These are phyloP conservation scores for Colletotrichum cordylinicola DNA, from an alignment of 2,329 filamentous ascomycete species.

Conservation along the genomic window DNA sequence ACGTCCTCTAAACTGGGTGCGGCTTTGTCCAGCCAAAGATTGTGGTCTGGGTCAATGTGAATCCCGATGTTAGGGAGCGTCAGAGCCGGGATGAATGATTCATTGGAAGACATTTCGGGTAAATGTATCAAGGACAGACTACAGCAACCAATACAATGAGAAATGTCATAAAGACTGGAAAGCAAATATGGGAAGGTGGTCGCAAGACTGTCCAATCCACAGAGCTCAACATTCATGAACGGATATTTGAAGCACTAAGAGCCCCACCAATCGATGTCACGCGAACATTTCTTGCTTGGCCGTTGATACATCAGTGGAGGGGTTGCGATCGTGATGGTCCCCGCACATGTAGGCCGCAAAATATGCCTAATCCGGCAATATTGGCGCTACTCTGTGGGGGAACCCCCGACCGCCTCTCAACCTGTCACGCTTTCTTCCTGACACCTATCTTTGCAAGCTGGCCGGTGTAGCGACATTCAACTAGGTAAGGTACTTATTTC, in stretches of 20 bases:
- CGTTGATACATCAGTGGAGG: neutral
- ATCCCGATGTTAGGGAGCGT: slow-evolving; percentile 81
- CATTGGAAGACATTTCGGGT: neutral
- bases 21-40: slow-evolving; percentile 86
- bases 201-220: neutral
- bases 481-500: neutral
- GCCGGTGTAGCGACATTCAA: neutral
- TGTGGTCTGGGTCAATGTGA: slow-evolving; percentile 93
- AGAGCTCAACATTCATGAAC: neutral
- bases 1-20: slow-evolving; percentile 79
- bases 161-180: neutral
- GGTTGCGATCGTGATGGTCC: neutral
- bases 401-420: neutral
- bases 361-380: neutral
- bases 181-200: neutral
- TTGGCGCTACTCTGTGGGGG: neutral
- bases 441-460: neutral
- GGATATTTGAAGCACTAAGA: neutral
- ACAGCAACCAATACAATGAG: neutral
- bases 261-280: neutral
- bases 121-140: neutral
- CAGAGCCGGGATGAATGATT: neutral
- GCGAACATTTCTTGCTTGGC: neutral
- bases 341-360: neutral
- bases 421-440: neutral